Evolutionary conservation across 2,329 filamentous ascomycete genomes (phyloP), one percentile per base, ranked within the genome.

Genomic region (Colletotrichum lupini): DNA sequence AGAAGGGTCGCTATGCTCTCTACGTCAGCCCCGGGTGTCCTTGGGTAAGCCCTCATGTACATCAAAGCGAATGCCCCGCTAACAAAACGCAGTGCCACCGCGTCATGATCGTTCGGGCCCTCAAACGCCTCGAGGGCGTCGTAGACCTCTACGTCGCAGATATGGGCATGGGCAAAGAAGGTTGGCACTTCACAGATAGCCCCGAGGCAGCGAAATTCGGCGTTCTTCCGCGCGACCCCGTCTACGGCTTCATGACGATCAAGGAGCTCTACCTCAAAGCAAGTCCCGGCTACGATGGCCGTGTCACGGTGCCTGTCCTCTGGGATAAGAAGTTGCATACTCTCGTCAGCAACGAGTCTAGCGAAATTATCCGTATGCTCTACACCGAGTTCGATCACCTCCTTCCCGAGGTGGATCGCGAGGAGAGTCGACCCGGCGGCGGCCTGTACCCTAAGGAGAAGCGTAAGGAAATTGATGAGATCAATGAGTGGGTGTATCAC

Each of bases 291-390:
- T 97, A 94, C 28, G 82, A 83, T 0, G 93, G 92, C 0, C 87
- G 93, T 8, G 94, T 93, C 79, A 95, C 93, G 0, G 93, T 95
- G 1, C 93, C 93, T 0, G 90, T 92, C 0, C 85, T 95, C 11
- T 94, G 90, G 85, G 92, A 94, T 76, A 92, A 90, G 80, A 90
- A 92, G 80, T 85, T 86, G 28, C 88, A 91, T 61, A 89, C 87
- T 19, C 93, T 96, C 76, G 94, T 97, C 58, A 95, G 90, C 86
- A 97, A 97, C 76, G 94, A 97, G 85, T 93, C 92, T 67, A 90
- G 90, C 65, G 94, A 97, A 81, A 96, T 97, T 77, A 95, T 97
- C 77, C 89, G 94, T 75, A 95, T 96, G 92, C 85, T 97, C 74
- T 95, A 94, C 82, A 87, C 87, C 12, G 92, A 91, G 67, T 95